Conservation (phyloP, 1,139 yeast species). For the Protomyces inundatus region DNA sequence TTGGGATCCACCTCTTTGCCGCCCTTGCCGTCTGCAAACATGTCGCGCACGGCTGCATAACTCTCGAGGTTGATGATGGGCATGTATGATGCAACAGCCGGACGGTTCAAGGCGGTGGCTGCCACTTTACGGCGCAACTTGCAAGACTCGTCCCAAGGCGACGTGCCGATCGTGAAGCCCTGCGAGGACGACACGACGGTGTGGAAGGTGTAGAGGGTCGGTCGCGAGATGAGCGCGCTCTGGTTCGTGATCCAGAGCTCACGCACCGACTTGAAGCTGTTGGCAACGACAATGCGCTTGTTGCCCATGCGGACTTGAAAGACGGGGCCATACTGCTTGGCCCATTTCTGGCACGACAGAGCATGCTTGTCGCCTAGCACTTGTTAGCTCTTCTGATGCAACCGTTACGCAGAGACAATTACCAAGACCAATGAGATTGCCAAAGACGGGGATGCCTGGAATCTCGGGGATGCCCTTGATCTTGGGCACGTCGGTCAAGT, state of each 20-base stretch:
- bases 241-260: slow-evolving; percentile 54
- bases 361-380: slow-evolving; percentile 43
- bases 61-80: slow-evolving; percentile 48
- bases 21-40: slow-evolving; percentile 15
- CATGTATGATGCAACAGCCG: slow-evolving; percentile 38
- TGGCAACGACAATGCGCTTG: slow-evolving; percentile 56
- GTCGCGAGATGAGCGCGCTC: slow-evolving; percentile 59
- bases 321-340: slow-evolving; percentile 45
- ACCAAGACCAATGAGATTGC: slow-evolving; percentile 48
- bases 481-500: slow-evolving; percentile 4
- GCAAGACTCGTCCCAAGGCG: slow-evolving; percentile 59
- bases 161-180: slow-evolving; percentile 66
- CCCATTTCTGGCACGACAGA: slow-evolving; percentile 48
- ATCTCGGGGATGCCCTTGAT: slow-evolving; percentile 45
- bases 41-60: slow-evolving; percentile 30
- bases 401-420: slow-evolving; percentile 36
- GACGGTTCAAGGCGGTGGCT: slow-evolving; percentile 48
- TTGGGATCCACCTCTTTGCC: slow-evolving; percentile 30
- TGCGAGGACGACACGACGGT: slow-evolving; percentile 56
- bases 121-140: slow-evolving; percentile 52
- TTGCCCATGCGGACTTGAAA: slow-evolving; percentile 62
- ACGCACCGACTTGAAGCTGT: slow-evolving; percentile 52
- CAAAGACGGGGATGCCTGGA: slow-evolving; percentile 37
- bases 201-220: slow-evolving; percentile 63
- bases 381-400: background rate